Percentiles rank a stretch among this genome's conserved stretches.
Conservation (phyloP, 768 basidiomycete species). For the Multifurca ochricompacta region DNA sequence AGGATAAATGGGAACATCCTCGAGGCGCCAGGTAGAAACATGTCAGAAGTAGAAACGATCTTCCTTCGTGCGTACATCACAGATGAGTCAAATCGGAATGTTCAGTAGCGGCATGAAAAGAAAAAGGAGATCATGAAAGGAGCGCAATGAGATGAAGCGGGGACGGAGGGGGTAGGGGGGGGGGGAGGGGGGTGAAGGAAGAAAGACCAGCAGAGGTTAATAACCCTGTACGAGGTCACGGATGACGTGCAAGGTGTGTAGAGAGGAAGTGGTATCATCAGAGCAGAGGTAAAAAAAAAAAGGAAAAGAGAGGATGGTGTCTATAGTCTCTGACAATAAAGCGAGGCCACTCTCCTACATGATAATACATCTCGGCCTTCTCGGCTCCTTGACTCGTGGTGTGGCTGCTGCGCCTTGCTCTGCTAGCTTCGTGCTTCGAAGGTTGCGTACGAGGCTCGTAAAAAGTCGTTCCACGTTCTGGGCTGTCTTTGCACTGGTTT, state of each 20-base stretch:
- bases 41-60: conserved; percentile 19
- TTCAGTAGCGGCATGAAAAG: conserved; percentile 22
- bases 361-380: conserved; percentile 58
- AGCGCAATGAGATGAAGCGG: conserved; percentile 19
- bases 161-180: background rate
- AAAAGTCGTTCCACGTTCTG: conserved; percentile 89
- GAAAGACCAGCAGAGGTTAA: conserved; percentile 6
- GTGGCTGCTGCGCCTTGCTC: conserved; percentile 36
- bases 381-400: conserved; percentile 33
- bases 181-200: background rate
- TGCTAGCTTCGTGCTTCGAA: conserved; percentile 58
- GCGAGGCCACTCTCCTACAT: conserved; percentile 46
- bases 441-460: conserved; percentile 73
- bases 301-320: conserved; percentile 40
- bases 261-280: conserved; percentile 62
- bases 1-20: conserved; percentile 4
- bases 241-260: conserved; percentile 32
- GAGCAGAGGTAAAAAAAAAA: conserved; percentile 57
- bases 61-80: conserved; percentile 24
- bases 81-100: conserved; percentile 22
- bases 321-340: conserved; percentile 58
- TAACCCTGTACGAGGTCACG: conserved; percentile 14
- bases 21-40: conserved; percentile 13
- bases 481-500: conserved; percentile 94
- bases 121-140: conserved; percentile 20